Conservation (phyloP, 768 basidiomycete species). For the Leccinum longicurvipes region DNA sequence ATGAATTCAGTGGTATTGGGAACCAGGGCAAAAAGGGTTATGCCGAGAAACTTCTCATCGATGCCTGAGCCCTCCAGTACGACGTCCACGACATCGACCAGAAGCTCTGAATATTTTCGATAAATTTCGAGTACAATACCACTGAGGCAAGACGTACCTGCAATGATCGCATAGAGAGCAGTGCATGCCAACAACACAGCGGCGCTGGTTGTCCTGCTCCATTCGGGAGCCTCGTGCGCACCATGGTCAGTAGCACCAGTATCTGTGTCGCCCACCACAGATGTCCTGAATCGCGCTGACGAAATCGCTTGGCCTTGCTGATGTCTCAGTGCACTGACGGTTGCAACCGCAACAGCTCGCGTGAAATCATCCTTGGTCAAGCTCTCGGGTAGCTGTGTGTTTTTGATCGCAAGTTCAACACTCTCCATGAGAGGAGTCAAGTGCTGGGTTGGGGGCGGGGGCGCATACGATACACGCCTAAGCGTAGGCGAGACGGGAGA, state of each 20-base stretch:
- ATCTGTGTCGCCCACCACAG: slow-evolving; percentile 38
- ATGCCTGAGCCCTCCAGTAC: slow-evolving; percentile 88
- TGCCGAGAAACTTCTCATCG: slow-evolving; percentile 95
- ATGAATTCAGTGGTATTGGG: slow-evolving; percentile 99
- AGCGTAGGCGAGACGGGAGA: slow-evolving; percentile 42
- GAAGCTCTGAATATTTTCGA: slow-evolving; percentile 58
- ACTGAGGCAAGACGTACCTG: slow-evolving; percentile 55
- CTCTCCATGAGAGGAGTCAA: slow-evolving; percentile 72
- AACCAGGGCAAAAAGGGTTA: slow-evolving; percentile 94
- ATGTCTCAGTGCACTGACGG: slow-evolving; percentile 85
- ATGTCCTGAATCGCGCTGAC: slow-evolving; percentile 44
- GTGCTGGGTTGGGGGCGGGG: slow-evolving; percentile 32
- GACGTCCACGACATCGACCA: slow-evolving; percentile 94
- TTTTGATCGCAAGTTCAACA: slow-evolving; percentile 75
- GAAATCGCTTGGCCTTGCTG: slow-evolving; percentile 58
- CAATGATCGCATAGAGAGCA: slow-evolving; percentile 89
- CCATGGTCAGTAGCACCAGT: slow-evolving; percentile 57
- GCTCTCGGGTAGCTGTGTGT: slow-evolving; percentile 50
- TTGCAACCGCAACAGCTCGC: slow-evolving; percentile 89
- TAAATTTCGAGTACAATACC: neutral
- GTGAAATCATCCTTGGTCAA: slow-evolving; percentile 89
- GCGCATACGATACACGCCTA: slow-evolving; percentile 58
- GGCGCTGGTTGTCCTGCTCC: slow-evolving; percentile 88
- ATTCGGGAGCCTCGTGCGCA: slow-evolving; percentile 94
- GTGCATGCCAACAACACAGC: slow-evolving; percentile 90